A percentile compares a stretch with the other conserved stretches of the same genome.
Evolutionary conservation across 305 asterid genomes (phyloP).

Genomic region (Ilex paraguariensis): DNA sequence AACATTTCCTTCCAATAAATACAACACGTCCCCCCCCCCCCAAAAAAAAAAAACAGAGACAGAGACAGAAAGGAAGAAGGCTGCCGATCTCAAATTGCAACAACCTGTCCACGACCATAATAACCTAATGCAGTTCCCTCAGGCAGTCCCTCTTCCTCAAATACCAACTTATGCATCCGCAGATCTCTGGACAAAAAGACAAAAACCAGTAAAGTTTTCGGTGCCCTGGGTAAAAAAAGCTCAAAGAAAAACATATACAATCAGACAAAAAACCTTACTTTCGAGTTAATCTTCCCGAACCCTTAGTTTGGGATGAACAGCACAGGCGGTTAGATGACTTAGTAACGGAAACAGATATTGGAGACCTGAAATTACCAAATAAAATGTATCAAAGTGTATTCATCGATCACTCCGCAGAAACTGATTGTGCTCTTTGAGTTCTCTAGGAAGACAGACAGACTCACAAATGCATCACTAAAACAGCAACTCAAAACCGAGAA

Average conservation of each 20-base stretch:
- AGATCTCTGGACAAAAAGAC: conserved; percentile 50
- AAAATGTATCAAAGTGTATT: neutral
- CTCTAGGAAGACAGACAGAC: no score
- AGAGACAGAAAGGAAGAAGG: neutral
- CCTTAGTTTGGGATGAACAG: conserved; percentile 35
- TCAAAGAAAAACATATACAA: neutral
- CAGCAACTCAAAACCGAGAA: no score
- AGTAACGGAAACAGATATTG: conserved; percentile 15
- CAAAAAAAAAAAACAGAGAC: no score
- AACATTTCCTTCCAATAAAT: no score
- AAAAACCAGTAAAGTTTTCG: conserved; percentile 12
- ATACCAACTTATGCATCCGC: conserved; percentile 73
- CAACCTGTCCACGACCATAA: conserved; percentile 67
- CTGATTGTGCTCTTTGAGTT: no score
- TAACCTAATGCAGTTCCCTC: conserved; percentile 74
- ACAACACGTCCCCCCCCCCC: no score
- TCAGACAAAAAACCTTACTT: conserved; percentile 34
- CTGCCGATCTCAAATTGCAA: conserved; percentile 5
- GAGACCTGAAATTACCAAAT: conserved; percentile 32
- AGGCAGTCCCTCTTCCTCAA: conserved; percentile 52
- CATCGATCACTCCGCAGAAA: neutral
- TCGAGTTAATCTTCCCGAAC: conserved; percentile 54
- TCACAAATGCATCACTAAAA: no score
- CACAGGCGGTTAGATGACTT: conserved; percentile 17
- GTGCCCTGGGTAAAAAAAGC: conserved; percentile 7